Conservation (phyloP, 2,329 filamentous ascomycete genomes). For the Cryphonectria japonica region DNA sequence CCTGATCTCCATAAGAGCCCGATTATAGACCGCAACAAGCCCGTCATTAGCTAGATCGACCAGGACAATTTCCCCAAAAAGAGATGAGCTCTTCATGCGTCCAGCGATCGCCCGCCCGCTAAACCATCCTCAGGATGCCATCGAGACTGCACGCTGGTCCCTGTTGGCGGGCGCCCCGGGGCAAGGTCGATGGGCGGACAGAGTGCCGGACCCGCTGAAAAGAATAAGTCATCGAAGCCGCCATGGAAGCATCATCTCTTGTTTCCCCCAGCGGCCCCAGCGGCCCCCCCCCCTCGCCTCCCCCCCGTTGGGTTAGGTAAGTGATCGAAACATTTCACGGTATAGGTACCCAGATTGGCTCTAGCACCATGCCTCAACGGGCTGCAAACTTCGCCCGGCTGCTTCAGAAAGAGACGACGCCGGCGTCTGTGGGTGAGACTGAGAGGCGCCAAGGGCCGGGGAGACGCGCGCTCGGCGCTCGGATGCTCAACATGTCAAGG, state of each 20-base stretch:
- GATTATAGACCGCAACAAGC: slow-evolving; percentile 41
- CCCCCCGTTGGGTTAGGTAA: slow-evolving; percentile 28
- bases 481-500: slow-evolving; percentile 15
- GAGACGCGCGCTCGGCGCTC: slow-evolving; percentile 16
- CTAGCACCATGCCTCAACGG: slow-evolving; percentile 13
- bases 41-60: slow-evolving; percentile 38
- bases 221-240: slow-evolving; percentile 49
- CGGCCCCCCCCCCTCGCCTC: neutral
- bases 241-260: slow-evolving; percentile 33
- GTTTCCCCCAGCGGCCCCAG: neutral
- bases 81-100: slow-evolving; percentile 48
- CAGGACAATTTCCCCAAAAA: slow-evolving; percentile 50
- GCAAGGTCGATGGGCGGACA: slow-evolving; percentile 25
- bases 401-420: slow-evolving; percentile 22
- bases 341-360: slow-evolving; percentile 10
- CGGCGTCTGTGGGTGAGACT: slow-evolving; percentile 16
- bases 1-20: slow-evolving; percentile 43
- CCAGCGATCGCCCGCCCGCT: slow-evolving; percentile 28
- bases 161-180: slow-evolving; percentile 37
- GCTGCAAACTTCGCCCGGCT: slow-evolving; percentile 26
- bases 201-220: slow-evolving; percentile 41
- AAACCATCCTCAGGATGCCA: slow-evolving; percentile 8
- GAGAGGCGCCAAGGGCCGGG: too few species aligned
- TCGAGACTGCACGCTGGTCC: slow-evolving; percentile 31
- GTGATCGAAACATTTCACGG: slow-evolving; percentile 21